These are phyloP conservation scores for Zygosaccharomyces rouxii DNA, from an alignment of 805 yeast species.

Conservation along the genomic window DNA sequence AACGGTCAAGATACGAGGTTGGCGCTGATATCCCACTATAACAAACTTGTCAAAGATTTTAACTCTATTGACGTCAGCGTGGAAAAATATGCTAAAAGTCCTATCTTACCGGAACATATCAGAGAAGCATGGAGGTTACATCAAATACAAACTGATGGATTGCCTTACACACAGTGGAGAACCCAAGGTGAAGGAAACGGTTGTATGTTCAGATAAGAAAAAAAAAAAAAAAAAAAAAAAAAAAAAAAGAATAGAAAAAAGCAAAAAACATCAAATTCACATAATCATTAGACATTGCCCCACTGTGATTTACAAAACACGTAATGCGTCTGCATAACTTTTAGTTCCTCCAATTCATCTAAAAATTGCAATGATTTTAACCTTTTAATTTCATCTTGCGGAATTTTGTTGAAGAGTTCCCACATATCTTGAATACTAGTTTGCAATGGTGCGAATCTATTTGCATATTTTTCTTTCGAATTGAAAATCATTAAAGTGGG, in stretches of 20 bases:
- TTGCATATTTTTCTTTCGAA: constrained; percentile 34
- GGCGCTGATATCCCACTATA: constrained; percentile 32
- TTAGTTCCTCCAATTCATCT: constrained; percentile 58
- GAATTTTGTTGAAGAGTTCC: constrained; percentile 26
- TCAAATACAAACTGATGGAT: constrained; percentile 59
- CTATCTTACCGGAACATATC: constrained; percentile 77
- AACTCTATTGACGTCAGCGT: constrained; percentile 31
- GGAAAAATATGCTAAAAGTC: constrained; percentile 43
- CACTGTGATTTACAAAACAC: constrained; percentile 37
- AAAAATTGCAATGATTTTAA: constrained; percentile 47
- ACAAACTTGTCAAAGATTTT: constrained; percentile 29
- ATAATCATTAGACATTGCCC: constrained; percentile 5
- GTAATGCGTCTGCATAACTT: constrained; percentile 49
- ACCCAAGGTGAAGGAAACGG: constrained; percentile 71
- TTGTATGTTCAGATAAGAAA: constrained; percentile 52
- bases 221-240: background rate
- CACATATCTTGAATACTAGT: constrained; percentile 34
- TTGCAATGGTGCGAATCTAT: constrained; percentile 17
- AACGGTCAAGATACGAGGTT: constrained; percentile 26
- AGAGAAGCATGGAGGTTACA: constrained; percentile 85
- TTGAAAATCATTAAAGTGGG: constrained; percentile 38
- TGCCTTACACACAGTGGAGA: constrained; percentile 64
- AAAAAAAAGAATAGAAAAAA: background rate
- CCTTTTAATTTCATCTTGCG: constrained; percentile 37
- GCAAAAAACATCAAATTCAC: background rate